Conservation (phyloP, 495 filamentous ascomycete species). For the Filosporella fistucella region DNA sequence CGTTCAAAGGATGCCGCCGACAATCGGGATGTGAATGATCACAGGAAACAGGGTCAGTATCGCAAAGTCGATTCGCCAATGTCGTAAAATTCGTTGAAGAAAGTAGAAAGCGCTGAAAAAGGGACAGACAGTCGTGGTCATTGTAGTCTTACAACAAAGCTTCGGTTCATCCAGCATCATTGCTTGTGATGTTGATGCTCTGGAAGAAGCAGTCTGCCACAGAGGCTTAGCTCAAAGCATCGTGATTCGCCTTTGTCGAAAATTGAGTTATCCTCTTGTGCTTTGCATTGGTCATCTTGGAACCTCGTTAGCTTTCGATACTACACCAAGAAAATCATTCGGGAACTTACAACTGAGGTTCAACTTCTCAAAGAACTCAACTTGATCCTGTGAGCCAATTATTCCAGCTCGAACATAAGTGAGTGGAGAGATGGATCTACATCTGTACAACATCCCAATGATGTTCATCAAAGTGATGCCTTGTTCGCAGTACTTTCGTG, state of each 20-base stretch:
- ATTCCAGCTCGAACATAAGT: conserved; percentile 48
- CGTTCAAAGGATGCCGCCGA: too few species aligned
- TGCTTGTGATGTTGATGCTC: background rate
- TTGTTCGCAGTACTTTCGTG: conserved; percentile 61
- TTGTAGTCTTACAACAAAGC: too few species aligned
- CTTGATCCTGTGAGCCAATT: conserved; percentile 48
- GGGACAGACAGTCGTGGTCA: too few species aligned
- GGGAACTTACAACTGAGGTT: conserved; percentile 53
- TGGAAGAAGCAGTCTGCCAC: conserved; percentile 21
- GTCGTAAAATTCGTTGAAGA: too few species aligned
- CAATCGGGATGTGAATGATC: too few species aligned
- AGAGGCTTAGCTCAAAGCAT: conserved; percentile 63
- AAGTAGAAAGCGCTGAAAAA: too few species aligned
- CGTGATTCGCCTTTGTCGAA: conserved; percentile 64
- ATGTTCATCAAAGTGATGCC: conserved; percentile 69
- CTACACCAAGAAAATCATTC: conserved; percentile 7
- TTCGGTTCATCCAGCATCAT: background rate
- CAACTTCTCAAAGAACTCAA: conserved; percentile 60
- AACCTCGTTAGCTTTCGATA: conserved; percentile 10
- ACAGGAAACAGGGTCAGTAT: too few species aligned
- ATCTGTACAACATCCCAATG: conserved; percentile 67
- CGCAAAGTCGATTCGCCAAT: too few species aligned
- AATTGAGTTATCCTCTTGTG: conserved; percentile 13
- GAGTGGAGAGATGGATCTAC: conserved; percentile 66
- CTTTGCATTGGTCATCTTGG: conserved; percentile 7